Base-by-base conservation (phyloP, 768 basidiomycete species). In the Amanita thiersii region DNA sequence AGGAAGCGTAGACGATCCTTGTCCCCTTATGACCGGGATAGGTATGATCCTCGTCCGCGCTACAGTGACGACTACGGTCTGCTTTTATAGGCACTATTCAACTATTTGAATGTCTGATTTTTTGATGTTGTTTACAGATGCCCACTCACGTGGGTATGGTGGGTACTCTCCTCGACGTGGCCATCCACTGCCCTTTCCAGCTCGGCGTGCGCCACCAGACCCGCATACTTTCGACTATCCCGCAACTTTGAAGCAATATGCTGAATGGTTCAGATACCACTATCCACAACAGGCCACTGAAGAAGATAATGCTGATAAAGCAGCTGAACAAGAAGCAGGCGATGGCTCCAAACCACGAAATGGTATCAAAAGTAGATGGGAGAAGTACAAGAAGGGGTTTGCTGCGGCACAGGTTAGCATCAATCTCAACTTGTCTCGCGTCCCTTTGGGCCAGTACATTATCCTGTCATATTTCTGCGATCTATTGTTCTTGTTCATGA, bases 341-440 rank as follows among this genome's bases (percentile, higher is more conserved):
- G 81, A 88, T 53, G 86, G 85, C 26, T 72, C 79, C 19, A 87
- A 86, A 58, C 86, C 87, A 31, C 78, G 86, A 30, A 86, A 86
- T 49, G 86, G 86, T 40, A 89, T 89, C 62, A 81, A 78, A 60
- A 60, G 74, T 46, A 77, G 79, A 37, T 96, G 91, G 81, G 90
- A 94, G 61, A 88, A 87, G 56, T 94, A 96, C 59, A 89, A 91
- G 65, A 92, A 91, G 62, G 83, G 86, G 39, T 93, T 92, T 57
- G 70, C 81, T 42, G 81, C 80, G 34, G 75, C 75, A 45, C 92
- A 96, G 82, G 92, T 93, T 56, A 68, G 83, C 70, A 53, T 50
- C 48, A 38, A 41, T 51, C 47, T 38, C 47, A 44, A 34, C 43
- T 37, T 31, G 33, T 50, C 53, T 46, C 32, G 37, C 48, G 36